Conservation (phyloP, 768 basidiomycete species). For the Phylloporus sp. region DNA sequence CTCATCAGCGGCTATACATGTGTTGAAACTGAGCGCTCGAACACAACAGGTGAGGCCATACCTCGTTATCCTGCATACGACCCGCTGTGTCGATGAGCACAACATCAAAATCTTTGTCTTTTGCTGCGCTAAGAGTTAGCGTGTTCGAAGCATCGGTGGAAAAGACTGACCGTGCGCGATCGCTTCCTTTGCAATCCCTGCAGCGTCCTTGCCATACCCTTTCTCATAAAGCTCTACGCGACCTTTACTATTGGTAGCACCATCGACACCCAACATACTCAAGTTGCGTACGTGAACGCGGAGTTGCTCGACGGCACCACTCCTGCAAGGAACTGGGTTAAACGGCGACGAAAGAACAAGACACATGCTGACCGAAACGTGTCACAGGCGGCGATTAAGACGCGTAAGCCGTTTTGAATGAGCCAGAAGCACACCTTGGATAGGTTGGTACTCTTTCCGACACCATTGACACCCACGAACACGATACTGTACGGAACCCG, state of each 20-base stretch:
- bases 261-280: slow-evolving; percentile 74
- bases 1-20: slow-evolving; percentile 83
- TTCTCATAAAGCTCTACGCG: slow-evolving; percentile 92
- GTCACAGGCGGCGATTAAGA: slow-evolving; percentile 97
- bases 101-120: slow-evolving; percentile 90
- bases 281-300: slow-evolving; percentile 95
- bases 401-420: slow-evolving; percentile 88
- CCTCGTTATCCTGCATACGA: slow-evolving; percentile 99
- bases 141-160: background rate
- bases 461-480: slow-evolving; percentile 98
- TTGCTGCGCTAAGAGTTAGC: slow-evolving; percentile 45
- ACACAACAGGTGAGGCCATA: slow-evolving; percentile 27
- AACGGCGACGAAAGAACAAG: background rate
- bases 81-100: slow-evolving; percentile 98
- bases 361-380: slow-evolving; percentile 71
- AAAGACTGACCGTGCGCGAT: slow-evolving; percentile 71
- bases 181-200: slow-evolving; percentile 94
- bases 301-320: slow-evolving; percentile 96
- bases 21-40: slow-evolving; percentile 1
- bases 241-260: slow-evolving; percentile 63
- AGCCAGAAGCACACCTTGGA: slow-evolving; percentile 99
- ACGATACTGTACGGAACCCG: slow-evolving; percentile 88
- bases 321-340: slow-evolving; percentile 41
- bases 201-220: slow-evolving; percentile 99
- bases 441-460: slow-evolving; percentile 97